Evolutionary conservation across 495 filamentous ascomycete genomes (phyloP).

Genomic region (Aspergillus nanangensis): DNA sequence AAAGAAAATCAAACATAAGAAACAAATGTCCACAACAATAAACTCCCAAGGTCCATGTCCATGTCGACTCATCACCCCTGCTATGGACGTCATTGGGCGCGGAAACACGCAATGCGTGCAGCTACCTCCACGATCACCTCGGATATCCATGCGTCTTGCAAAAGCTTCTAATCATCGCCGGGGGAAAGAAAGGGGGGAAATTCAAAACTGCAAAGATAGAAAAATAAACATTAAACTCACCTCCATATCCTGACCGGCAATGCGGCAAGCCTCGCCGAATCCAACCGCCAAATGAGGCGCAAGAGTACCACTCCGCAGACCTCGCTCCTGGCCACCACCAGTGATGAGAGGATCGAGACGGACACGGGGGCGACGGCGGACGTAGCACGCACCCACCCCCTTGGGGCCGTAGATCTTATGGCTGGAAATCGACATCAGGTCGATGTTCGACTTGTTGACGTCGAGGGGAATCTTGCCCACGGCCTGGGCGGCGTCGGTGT

Average conservation of each 20-base stretch:
- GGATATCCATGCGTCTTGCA: constrained; percentile 54
- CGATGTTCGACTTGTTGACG: constrained; percentile 94
- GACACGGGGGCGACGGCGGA: constrained; percentile 85
- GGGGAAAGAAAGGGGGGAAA: constrained; percentile 1
- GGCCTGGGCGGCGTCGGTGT: constrained; percentile 95
- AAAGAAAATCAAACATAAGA: constrained; percentile 1
- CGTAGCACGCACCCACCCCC: constrained; percentile 94
- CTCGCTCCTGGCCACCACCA: constrained; percentile 93
- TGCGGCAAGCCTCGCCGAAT: constrained; percentile 91
- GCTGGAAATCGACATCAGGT: constrained; percentile 97
- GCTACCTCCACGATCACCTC: constrained; percentile 40
- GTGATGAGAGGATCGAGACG: constrained; percentile 94
- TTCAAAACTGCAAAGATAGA: too few species aligned
- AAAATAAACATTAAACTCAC: constrained; percentile 51
- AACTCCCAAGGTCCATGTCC: too few species aligned
- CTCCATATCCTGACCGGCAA: constrained; percentile 81
- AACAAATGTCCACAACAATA: neutral
- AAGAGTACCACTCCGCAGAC: constrained; percentile 87
- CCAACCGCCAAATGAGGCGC: constrained; percentile 86
- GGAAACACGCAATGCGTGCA: constrained; percentile 33
- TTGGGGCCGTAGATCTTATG: constrained; percentile 99
- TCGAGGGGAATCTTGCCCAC: constrained; percentile 96
- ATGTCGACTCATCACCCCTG: constrained; percentile 48
- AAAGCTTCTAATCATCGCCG: constrained; percentile 48
- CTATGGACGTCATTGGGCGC: constrained; percentile 43